Base-by-base conservation (phyloP, 768 basidiomycete species). In the Epithele typhae region DNA sequence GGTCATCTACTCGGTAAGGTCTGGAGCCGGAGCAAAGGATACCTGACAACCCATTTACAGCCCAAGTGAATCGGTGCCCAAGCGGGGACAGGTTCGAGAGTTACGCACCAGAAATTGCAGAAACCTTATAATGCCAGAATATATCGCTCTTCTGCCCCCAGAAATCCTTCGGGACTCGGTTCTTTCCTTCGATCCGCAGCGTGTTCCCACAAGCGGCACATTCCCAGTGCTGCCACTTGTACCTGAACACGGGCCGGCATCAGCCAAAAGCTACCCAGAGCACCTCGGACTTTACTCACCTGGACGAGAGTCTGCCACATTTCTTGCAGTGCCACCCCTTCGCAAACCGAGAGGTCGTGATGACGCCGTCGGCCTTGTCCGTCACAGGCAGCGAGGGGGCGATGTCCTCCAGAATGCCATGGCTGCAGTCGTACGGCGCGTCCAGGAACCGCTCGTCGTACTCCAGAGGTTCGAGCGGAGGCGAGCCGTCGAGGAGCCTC, bases 281-380 rank as follows among this genome's bases (percentile, higher is more conserved):
- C 19, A 15, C 3, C 14, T n/a, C 18, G 21, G 22, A 25, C 15
- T 24, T 44, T 18, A 56, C 73, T 39, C 49, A 88, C 87, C 87
- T 76, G 68, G 79, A 81, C 8, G 87, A 86, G 33, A 91, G 64
- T 21, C 86, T 75, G 23, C 89, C 88, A 56, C 89, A 92, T 7
- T 60, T 48, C 15, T 45, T 51, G 59, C 89, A 92, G 58, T 87
- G 83, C 69, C 79, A 81, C 1, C 88, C 88, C 55, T 77, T 76
- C 14, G 73, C 79, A 53, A 76, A 83, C 4, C 70, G 67, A 50
- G 77, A 78, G 3, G 71, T 68, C 3, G 82, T 85, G 9, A 71
- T 73, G 25, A 78, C 62, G 1, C 67, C 70, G 36, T 65, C 51
- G 41, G 7, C 60, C 38, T 37, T 56, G 43, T 10, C 45, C 2